Evolutionary conservation across 2,329 filamentous ascomycete species (phyloP).

Genomic region (Fusarium clavum): DNA sequence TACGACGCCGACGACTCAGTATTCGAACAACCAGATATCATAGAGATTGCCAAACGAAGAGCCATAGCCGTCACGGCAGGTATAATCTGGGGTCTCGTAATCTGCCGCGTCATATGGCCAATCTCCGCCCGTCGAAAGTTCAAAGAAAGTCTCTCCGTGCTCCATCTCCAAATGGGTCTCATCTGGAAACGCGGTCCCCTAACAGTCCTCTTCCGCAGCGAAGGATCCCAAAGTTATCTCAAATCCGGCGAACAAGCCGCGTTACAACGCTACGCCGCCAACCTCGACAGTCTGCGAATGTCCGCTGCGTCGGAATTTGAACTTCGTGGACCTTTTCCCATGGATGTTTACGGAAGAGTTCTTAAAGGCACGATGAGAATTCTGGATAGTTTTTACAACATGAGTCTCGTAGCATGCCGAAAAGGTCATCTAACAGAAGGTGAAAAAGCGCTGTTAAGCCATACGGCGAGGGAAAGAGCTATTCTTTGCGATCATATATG

Average conservation of each 20-base stretch:
- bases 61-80: constrained; percentile 89
- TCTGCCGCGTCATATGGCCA: constrained; percentile 92
- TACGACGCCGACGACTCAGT: constrained; percentile 83
- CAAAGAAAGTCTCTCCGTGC: constrained; percentile 84
- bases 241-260: constrained; percentile 33
- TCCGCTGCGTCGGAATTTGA: constrained; percentile 87
- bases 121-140: constrained; percentile 90
- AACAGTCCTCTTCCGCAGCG: constrained; percentile 73
- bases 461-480: constrained; percentile 81
- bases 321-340: constrained; percentile 85
- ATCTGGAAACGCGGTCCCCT: constrained; percentile 96
- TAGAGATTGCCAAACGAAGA: constrained; percentile 87
- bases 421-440: constrained; percentile 80
- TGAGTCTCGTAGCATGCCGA: constrained; percentile 91
- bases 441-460: constrained; percentile 81
- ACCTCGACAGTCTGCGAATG: constrained; percentile 77
- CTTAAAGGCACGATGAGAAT: constrained; percentile 83
- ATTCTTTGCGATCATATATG: constrained; percentile 89
- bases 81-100: constrained; percentile 90
- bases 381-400: constrained; percentile 92
- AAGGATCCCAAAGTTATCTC: constrained; percentile 75
- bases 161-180: constrained; percentile 93
- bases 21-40: constrained; percentile 82
- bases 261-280: constrained; percentile 58
- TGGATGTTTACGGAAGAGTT: constrained; percentile 77